Conservation (phyloP, 1,284 basidiomycete species). For the Microbotryum silenes-acaulis region DNA sequence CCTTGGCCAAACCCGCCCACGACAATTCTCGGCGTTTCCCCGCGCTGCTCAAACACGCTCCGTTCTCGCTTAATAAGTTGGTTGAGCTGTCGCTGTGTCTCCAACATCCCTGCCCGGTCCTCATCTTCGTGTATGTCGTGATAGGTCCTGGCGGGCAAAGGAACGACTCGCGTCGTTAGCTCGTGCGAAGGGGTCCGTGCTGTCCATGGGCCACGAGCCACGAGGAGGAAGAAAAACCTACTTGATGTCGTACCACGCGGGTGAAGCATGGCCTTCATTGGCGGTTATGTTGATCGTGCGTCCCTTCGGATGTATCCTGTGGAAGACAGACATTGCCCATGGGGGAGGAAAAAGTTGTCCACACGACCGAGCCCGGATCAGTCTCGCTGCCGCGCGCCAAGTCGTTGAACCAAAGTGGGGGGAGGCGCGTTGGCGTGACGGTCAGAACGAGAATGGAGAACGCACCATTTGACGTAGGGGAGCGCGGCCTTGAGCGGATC, state of each 20-base stretch:
- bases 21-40: slow-evolving; percentile 23
- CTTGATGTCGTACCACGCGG: slow-evolving; percentile 25
- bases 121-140: slow-evolving; percentile 18
- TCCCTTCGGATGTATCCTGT: slow-evolving; percentile 19
- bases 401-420: background rate
- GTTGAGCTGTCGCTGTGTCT: slow-evolving; percentile 24
- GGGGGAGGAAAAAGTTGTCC: background rate
- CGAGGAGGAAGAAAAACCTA: background rate
- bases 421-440: background rate
- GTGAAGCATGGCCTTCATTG: background rate
- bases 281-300: slow-evolving; percentile 17
- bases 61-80: slow-evolving; percentile 19
- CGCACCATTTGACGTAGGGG: slow-evolving; percentile 23
- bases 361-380: background rate
- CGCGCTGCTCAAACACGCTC: background rate
- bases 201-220: no score
- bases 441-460: background rate
- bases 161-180: no score
- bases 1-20: slow-evolving; percentile 28
- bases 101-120: slow-evolving; percentile 17
- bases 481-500: slow-evolving; percentile 7
- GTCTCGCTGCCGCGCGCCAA: background rate
- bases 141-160: slow-evolving; percentile 4
- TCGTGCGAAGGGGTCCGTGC: no score
- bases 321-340: background rate